Conservation (phyloP, 2,329 filamentous ascomycete genomes). For the Pestalotiopsis sp. region DNA sequence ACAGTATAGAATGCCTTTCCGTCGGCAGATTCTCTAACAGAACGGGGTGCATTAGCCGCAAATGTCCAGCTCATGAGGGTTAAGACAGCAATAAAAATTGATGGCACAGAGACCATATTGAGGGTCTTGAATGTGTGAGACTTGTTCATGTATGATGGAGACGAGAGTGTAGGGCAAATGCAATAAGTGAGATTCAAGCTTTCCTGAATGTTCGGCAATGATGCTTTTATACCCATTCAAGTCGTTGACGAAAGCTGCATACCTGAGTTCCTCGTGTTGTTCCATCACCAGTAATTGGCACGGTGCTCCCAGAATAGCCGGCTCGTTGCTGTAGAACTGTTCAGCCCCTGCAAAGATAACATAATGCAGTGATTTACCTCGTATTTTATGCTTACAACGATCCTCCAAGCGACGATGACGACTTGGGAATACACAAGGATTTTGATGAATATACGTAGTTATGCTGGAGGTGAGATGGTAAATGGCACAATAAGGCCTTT, state of each 20-base stretch:
- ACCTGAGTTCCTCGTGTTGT: neutral
- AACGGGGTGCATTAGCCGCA: neutral
- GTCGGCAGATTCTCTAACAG: neutral
- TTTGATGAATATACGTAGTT: neutral
- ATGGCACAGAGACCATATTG: neutral
- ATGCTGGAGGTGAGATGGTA: neutral
- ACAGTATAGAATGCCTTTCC: neutral
- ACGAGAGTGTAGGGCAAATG: too few relatives aligned
- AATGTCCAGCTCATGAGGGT: neutral
- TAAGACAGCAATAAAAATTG: neutral
- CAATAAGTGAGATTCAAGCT: neutral
- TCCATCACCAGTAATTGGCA: slow-evolving; percentile 3
- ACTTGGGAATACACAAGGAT: slow-evolving; percentile 3
- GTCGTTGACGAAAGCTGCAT: neutral
- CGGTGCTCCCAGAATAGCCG: slow-evolving; percentile 1
- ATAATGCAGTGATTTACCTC: too few relatives aligned
- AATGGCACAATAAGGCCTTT: neutral
- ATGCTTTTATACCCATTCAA: neutral
- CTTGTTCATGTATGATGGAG: too few relatives aligned
- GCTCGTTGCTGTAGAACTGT: neutral
- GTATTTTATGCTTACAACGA: neutral
- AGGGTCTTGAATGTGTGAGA: neutral
- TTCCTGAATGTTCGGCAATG: neutral
- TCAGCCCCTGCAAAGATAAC: neutral
- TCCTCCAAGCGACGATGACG: neutral